These are phyloP conservation scores for Dendrobium officinale DNA, from an alignment of 106 monocot species.

Conservation along the genomic window DNA sequence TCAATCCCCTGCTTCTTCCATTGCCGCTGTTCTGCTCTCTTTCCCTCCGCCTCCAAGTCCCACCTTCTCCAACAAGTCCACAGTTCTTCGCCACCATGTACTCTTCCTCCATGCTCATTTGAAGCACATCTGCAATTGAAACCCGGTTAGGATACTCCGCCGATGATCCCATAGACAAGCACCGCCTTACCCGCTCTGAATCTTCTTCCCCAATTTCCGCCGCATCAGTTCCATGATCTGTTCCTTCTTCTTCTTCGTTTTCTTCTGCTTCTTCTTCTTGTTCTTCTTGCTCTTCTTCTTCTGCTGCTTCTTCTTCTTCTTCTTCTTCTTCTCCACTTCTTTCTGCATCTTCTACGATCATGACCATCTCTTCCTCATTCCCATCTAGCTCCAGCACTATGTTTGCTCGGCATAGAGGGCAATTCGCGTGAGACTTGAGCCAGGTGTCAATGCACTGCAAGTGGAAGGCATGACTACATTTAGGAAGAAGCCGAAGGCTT, in stretches of 20 bases:
- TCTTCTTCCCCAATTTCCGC: not conserved
- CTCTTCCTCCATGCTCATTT: constrained; percentile 31
- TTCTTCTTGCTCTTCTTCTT: not conserved
- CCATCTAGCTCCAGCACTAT: constrained; percentile 12
- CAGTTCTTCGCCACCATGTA: constrained; percentile 15
- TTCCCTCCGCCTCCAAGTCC: not conserved
- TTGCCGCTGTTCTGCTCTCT: constrained; percentile 1
- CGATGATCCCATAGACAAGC: constrained; percentile 19
- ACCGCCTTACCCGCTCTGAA: constrained; percentile 2
- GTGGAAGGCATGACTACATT: constrained; percentile 82
- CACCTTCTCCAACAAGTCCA: constrained; percentile 1
- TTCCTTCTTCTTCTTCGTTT: not conserved
- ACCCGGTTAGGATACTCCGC: not conserved
- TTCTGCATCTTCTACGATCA: constrained; percentile 1
- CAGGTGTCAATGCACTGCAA: constrained; percentile 75
- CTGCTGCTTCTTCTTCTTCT: not conserved
- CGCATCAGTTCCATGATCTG: not conserved
- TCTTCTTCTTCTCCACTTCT: not conserved
- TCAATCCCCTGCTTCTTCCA: not conserved
- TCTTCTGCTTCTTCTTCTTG: not conserved
- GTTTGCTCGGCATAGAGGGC: constrained; percentile 78
- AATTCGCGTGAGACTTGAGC: constrained; percentile 70
- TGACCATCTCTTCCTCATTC: not conserved
- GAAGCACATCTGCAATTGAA: constrained; percentile 30
- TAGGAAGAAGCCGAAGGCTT: constrained; percentile 60